Percentiles rank a stretch among this genome's conserved stretches.
These are phyloP conservation scores for Clitoria ternatea DNA, from an alignment of 306 rosid species.

Conservation along the genomic window DNA sequence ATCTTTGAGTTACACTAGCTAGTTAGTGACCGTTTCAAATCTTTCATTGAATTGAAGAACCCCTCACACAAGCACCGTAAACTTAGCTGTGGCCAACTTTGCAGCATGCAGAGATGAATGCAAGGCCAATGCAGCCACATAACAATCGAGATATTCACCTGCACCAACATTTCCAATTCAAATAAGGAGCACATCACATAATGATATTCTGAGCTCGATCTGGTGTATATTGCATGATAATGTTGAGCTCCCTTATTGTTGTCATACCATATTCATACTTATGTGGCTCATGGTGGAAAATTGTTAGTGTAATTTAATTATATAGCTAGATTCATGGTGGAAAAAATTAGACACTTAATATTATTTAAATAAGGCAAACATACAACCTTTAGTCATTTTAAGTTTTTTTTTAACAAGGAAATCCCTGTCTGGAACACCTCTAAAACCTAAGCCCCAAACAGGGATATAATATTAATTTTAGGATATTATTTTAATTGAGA, in stretches of 20 bases:
- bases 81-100: not conserved
- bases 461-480: too few species aligned
- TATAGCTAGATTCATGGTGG: too few species aligned
- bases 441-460: too few species aligned
- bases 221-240: not conserved
- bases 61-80: not conserved
- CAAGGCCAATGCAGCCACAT: constrained; percentile 18
- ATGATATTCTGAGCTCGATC: not conserved
- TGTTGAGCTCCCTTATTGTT: not conserved
- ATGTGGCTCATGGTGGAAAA: not conserved
- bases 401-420: too few species aligned
- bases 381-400: too few species aligned
- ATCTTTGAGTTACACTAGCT: not conserved
- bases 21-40: not conserved
- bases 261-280: not conserved
- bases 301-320: too few species aligned
- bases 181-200: not conserved
- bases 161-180: not conserved
- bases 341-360: too few species aligned
- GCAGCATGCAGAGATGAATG: constrained; percentile 26
- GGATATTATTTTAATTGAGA: too few species aligned
- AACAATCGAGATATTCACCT: not conserved
- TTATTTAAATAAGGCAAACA: too few species aligned
- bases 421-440: too few species aligned
- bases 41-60: not conserved